Base-by-base conservation (phyloP, 192 early-diverging fungal genomes). In the Backusella macrospora region DNA sequence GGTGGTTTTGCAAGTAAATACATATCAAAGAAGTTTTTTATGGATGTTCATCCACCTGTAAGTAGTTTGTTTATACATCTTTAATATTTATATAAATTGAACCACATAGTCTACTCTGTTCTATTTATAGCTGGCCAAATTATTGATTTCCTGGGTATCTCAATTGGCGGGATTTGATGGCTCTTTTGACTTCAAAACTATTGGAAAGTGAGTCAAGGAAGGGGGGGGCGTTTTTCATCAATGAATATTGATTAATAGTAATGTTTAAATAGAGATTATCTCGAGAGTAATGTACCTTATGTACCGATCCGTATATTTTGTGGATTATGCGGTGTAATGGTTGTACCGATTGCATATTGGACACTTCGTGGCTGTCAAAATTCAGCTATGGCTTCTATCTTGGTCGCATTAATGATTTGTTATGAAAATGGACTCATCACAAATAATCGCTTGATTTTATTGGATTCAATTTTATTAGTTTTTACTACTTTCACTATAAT, bases 1-100 rank as follows among this genome's bases (percentile, higher is more conserved):
- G 97, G 97, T 73, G 97, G 97, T 68, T 99, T 97, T 80, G 97
- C 96, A 49, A 73, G 67, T 44, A 86, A 90, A 80, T 98, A 98
- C 79, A 85, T 98, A 73, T 91, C 89, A 59, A 86, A 92, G 18
- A 90, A 91, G 29, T 98, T 94, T 80, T 97, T 90, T 79, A 97
- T 98, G 85, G 96, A 98, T 76, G 93, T 97, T 6, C 96, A 98
- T 73, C 96, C 96, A 38, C 95, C 95, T 13, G 88, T 98, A 68
- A 95, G 26, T 68, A 13, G 12, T 68, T 8, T 23, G 15, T 15
- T 49, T 47, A 12, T 42, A 18, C 3, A 29, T 14, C 18, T 40
- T 0, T 34, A 13, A 9, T 45, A 34, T 70, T 49, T 48, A 52
- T 14, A 6, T 4, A 18, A 49, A 62, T 34, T 40, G 14, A 2